phyloP scores from a whole-genome alignment of 164 flowering plant species.

The Nelumbo lutea region DNA sequence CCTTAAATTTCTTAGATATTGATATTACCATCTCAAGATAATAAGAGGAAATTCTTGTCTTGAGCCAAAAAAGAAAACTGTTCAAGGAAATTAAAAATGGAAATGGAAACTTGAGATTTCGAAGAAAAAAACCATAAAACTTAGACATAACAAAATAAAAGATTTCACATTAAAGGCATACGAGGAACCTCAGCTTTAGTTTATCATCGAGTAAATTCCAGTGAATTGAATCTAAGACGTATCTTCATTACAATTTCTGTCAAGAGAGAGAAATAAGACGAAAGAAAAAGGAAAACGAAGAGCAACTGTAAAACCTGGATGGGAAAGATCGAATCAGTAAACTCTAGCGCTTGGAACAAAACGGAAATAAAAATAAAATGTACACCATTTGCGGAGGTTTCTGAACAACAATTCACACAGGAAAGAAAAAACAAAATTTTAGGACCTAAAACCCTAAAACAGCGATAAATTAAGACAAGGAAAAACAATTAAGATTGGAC shows the following conservation, averaged over 20 bases:
- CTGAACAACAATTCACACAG: neutral
- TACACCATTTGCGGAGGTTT: neutral
- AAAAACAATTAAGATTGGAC: neutral
- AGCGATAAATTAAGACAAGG: neutral
- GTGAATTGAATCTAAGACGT: neutral
- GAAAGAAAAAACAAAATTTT: neutral
- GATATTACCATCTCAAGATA: too few species aligned
- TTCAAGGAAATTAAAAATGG: neutral
- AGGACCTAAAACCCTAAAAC: neutral
- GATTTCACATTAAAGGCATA: conserved; percentile 5
- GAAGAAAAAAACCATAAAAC: neutral
- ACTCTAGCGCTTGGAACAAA: neutral
- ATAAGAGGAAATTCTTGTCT: too few species aligned
- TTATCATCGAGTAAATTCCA: neutral
- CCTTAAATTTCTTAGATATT: too few species aligned
- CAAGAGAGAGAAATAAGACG: neutral
- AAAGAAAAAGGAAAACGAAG: neutral
- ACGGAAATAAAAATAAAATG: too few species aligned
- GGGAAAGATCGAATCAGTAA: neutral
- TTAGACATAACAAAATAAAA: neutral
- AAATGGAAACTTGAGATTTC: neutral
- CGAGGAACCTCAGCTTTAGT: neutral
- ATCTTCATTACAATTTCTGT: neutral
- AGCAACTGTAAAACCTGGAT: neutral
- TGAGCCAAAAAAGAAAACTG: neutral